phyloP scores from a whole-genome alignment of 2,329 filamentous ascomycete genomes.

The Cladobotryum protrusum region DNA sequence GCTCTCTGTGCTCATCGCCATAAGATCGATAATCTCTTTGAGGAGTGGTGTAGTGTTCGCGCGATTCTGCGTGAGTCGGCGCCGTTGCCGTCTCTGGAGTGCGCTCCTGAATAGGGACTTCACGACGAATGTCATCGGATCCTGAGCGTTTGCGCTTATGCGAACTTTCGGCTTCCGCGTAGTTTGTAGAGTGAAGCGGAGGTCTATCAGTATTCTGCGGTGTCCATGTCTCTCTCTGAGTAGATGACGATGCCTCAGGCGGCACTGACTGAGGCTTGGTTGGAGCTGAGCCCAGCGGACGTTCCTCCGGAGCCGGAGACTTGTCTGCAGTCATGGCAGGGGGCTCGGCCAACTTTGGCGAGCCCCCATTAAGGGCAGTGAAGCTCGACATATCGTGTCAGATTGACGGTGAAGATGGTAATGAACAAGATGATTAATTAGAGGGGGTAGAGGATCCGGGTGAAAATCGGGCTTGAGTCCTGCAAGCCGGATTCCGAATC shows the following conservation, averaged over 20 bases:
- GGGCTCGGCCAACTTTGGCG: slow-evolving; percentile 37
- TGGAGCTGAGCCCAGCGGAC: slow-evolving; percentile 20
- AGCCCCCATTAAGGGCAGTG: slow-evolving; percentile 46
- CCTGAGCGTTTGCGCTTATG: slow-evolving; percentile 66
- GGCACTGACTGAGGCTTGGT: slow-evolving; percentile 21
- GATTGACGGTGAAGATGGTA: not conserved
- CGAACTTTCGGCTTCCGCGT: slow-evolving; percentile 41
- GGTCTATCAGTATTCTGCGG: slow-evolving; percentile 35
- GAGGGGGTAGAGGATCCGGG: not conserved
- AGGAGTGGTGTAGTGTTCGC: slow-evolving; percentile 37
- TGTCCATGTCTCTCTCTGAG: slow-evolving; percentile 37
- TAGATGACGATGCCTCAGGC: slow-evolving; percentile 19
- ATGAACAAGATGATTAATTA: slow-evolving; percentile 3
- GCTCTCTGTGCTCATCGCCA: slow-evolving; percentile 35
- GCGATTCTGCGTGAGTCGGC: slow-evolving; percentile 30
- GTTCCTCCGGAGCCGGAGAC: slow-evolving; percentile 28
- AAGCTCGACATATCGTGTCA: slow-evolving; percentile 41
- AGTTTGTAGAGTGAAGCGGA: slow-evolving; percentile 33
- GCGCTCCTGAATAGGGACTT: slow-evolving; percentile 26
- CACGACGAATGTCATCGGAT: slow-evolving; percentile 47
- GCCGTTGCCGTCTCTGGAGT: slow-evolving; percentile 28
- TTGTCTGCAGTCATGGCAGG: slow-evolving; percentile 25
- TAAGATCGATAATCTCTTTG: slow-evolving; percentile 41
- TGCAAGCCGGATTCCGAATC: not conserved
- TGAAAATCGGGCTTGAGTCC: not conserved